Evolutionary conservation across 306 rosid species (phyloP), one percentile per base, ranked within the genome.

Genomic region (Lupinus albus): DNA sequence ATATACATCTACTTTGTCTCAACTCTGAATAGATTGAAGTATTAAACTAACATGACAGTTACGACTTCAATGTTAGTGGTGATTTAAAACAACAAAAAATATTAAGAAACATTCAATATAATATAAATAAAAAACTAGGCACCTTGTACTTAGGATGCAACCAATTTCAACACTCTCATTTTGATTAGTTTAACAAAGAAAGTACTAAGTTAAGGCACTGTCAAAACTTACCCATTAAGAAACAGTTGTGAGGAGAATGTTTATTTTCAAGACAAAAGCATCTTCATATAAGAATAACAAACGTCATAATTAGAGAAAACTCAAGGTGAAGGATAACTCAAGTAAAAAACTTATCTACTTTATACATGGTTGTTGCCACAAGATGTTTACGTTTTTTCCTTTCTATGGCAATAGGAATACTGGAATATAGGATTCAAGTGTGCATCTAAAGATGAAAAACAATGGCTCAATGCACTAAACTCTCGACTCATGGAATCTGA

Each of bases 361-460:
- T 20, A 20, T 55, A 10, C 49, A 52, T 72, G 61, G 45, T 30
- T 32, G 32, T 16, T 15, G 58, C 67, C 30, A 10, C 20, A 12
- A 4, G 51, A 46, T 32, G 33, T 66, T 50, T 17, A 33, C 48
- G 9, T 52, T 50, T 3, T 20, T 11, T 35, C 1, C n/a, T 38
- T 0, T 61, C 4, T 32, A 47, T 41, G 15, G 11, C 18, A 49
- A 66, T 44, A 25, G 4, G 30, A 2, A 25, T 25, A 25, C 30
- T 25, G 18, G 15, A 13, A 41, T 28, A 48, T 32, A 49, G 16
- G 25, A 60, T 10, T 28, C 49, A 17, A 60, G 13, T 38, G 1
- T 15, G 55, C 14, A 11, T 28, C 38, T 25, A 47, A 13, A 17
- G n/a, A n/a, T n/a, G n/a, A n/a, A n/a, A n/a, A n/a, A n/a, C n/a